Base-by-base conservation (phyloP, 2,329 filamentous ascomycete species). In the Rugonectria rugulosa region DNA sequence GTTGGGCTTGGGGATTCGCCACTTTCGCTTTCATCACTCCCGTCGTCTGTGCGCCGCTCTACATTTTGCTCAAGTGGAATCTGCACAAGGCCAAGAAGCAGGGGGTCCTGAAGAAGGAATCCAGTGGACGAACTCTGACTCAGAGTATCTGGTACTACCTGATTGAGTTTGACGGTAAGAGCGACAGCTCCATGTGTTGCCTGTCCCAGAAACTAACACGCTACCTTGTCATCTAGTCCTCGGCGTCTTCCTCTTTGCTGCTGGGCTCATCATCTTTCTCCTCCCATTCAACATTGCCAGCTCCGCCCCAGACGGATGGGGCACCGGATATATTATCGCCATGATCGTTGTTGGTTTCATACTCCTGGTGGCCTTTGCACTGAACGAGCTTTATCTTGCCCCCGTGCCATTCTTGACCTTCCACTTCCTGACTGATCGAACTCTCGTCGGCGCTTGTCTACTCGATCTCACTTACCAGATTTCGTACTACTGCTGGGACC, bases 21-120 rank as follows among this genome's bases (percentile, higher is more conserved):
- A 79, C 80, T 58, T 90, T 88, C 72, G 79, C 83, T 41, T 86
- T 91, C 61, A 79, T 90, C 59, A 75, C 86, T 6, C 87, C 87
- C 1, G 73, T 83, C 20, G 80, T 87, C 37, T 82, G 82, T 29
- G 56, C 84, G 14, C 88, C 88, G 0, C 75, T 90, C 38, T 81
- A 83, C 29, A 64, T 77, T 17, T 72, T 88, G 7, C 73, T 88
- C 61, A 74, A 81, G 51, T 70, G 77, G 65, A 85, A 87, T 66
- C 80, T 84, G 42, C 73, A 72, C 31, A 85, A 85, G 68, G 86
- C 86, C 9, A 76, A 77, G 66, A 77, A 77, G 49, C 64, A 76
- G 7, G 84, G 84, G 0, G 63, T 82, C 2, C 62, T 81, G 14
- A 63, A 70, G 9, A 69, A 71, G 1, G 49, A 48, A 51, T 68